Evolutionary conservation across 2,329 filamentous ascomycete genomes (phyloP).

Genomic region (Colletotrichum incanum): DNA sequence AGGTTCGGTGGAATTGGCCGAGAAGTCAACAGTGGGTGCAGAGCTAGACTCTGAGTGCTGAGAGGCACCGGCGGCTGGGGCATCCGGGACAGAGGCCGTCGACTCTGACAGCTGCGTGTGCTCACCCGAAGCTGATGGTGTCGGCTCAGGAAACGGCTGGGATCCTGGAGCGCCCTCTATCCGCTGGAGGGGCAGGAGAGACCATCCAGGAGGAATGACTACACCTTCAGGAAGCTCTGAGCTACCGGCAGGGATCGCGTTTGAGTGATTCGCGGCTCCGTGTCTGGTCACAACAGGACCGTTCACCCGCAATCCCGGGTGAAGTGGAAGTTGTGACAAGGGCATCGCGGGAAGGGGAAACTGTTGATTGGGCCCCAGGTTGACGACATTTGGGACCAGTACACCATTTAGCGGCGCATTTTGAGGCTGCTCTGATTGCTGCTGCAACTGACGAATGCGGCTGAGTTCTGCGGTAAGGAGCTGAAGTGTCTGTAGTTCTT

Average conservation of each 20-base stretch:
- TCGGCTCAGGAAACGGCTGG: slow-evolving; percentile 45
- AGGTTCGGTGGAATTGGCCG: slow-evolving; percentile 14
- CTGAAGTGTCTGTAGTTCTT: slow-evolving; percentile 79
- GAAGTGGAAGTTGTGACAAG: slow-evolving; percentile 33
- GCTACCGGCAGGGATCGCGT: slow-evolving; percentile 72
- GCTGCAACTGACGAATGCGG: slow-evolving; percentile 71
- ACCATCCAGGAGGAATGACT: slow-evolving; percentile 77
- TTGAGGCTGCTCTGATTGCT: slow-evolving; percentile 51
- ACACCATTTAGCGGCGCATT: slow-evolving; percentile 15
- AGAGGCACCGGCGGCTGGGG: background rate
- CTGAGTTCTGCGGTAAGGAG: slow-evolving; percentile 78
- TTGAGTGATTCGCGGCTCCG: slow-evolving; percentile 59
- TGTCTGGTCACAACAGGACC: slow-evolving; percentile 65
- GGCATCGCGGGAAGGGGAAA: slow-evolving; percentile 35
- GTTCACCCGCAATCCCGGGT: slow-evolving; percentile 51
- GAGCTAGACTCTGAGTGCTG: slow-evolving; percentile 10
- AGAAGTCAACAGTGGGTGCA: background rate
- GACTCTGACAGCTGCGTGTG: slow-evolving; percentile 1
- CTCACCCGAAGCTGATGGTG: slow-evolving; percentile 41
- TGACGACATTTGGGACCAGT: slow-evolving; percentile 44
- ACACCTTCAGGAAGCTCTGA: slow-evolving; percentile 75
- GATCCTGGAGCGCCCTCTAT: slow-evolving; percentile 58
- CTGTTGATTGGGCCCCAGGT: slow-evolving; percentile 42
- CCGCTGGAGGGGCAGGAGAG: slow-evolving; percentile 73
- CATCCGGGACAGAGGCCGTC: background rate